Conservation (phyloP, 305 asterid species). For the Plantago coronopus region DNA sequence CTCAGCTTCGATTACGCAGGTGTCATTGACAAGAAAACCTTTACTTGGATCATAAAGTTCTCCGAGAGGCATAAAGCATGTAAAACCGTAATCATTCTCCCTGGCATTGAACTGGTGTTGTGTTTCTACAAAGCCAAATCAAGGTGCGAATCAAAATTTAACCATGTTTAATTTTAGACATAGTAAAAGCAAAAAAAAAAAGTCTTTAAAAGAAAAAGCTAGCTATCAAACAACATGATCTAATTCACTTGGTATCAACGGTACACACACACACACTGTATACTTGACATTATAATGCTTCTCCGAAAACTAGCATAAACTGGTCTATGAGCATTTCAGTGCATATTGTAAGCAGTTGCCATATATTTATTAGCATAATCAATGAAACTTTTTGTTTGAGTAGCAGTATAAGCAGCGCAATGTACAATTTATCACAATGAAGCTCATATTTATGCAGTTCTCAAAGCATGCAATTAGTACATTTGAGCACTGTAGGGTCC, state of each 20-base stretch:
- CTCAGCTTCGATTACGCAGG: constrained; percentile 79
- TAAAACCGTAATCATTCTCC: constrained; percentile 97
- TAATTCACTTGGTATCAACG: too few relatives aligned
- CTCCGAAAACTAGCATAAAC: neutral
- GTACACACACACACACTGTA: neutral
- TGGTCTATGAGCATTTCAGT: neutral
- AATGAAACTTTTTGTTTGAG: neutral
- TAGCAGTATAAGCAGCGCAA: neutral
- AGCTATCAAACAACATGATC: too few relatives aligned
- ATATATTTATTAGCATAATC: neutral
- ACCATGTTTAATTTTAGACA: too few relatives aligned
- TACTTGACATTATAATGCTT: neutral
- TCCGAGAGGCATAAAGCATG: constrained; percentile 85
- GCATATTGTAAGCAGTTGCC: neutral
- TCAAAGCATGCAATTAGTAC: too few relatives aligned
- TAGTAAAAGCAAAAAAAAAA: too few relatives aligned
- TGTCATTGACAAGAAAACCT: constrained; percentile 78
- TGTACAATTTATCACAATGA: neutral
- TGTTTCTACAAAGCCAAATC: constrained; percentile 59
- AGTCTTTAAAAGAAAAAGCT: too few relatives aligned
- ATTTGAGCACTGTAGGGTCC: too few relatives aligned
- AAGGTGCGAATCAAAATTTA: constrained; percentile 1
- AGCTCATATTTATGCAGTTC: neutral
- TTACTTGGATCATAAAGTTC: constrained; percentile 81
- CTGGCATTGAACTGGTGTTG: constrained; percentile 92